phyloP scores from a whole-genome alignment of 805 yeast species.

The Sugiyamaella floridensis region DNA sequence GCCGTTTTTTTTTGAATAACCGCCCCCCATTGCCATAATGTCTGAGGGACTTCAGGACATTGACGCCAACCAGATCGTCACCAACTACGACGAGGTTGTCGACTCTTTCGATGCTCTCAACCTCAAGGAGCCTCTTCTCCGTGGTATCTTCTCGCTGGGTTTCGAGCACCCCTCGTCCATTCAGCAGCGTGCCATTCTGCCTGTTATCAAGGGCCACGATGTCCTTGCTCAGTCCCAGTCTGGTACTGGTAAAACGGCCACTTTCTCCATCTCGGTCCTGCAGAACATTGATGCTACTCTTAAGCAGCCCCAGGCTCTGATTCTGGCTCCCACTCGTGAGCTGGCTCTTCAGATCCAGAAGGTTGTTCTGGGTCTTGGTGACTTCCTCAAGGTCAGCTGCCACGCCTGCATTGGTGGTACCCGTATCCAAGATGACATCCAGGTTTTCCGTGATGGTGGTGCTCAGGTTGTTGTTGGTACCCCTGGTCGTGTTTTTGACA shows the following conservation, averaged over 20 bases:
- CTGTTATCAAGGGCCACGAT: constrained; percentile 89
- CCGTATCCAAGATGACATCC: constrained; percentile 71
- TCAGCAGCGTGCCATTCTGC: constrained; percentile 95
- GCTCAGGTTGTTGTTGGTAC: constrained; percentile 94
- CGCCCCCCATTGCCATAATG: constrained; percentile 21
- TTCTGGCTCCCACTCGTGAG: constrained; percentile 94
- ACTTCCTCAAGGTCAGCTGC: constrained; percentile 75
- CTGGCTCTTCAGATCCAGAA: constrained; percentile 87
- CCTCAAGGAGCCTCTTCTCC: constrained; percentile 49
- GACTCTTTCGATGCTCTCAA: constrained; percentile 67
- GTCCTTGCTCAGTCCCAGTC: constrained; percentile 98
- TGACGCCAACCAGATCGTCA: constrained; percentile 76
- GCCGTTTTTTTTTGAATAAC: too few species aligned
- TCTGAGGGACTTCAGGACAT: constrained; percentile 48
- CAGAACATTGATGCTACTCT: constrained; percentile 72
- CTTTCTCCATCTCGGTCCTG: constrained; percentile 89
- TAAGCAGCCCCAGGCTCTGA: constrained; percentile 79
- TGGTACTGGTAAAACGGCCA: constrained; percentile 99
- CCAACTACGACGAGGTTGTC: constrained; percentile 92
- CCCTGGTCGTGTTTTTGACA: constrained; percentile 91
- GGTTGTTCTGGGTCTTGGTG: constrained; percentile 81
- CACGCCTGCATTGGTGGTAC: constrained; percentile 96
- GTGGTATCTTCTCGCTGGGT: constrained; percentile 68
- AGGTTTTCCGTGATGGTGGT: constrained; percentile 71
- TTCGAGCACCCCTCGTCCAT: constrained; percentile 96